Evolutionary conservation across 1,139 yeast species (phyloP).

Genomic region (Debaryomycetaceae sp.): DNA sequence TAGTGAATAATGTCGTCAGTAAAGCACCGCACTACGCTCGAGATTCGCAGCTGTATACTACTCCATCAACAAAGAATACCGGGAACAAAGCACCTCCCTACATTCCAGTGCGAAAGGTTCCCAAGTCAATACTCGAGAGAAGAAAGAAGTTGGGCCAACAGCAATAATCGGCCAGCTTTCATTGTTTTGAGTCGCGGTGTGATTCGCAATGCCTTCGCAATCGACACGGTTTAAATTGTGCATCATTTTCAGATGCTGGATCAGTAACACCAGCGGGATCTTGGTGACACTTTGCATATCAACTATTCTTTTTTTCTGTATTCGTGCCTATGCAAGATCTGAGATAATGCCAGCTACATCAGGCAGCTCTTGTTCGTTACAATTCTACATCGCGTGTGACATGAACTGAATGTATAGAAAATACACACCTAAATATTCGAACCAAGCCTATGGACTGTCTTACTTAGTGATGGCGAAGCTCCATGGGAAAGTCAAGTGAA

Average conservation of each 20-base stretch:
- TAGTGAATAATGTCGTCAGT: neutral
- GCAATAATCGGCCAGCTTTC: neutral
- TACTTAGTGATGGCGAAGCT: slow-evolving; percentile 71
- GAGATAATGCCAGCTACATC: too few relatives aligned
- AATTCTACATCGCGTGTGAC: neutral
- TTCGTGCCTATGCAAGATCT: too few relatives aligned
- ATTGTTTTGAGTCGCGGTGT: too few relatives aligned
- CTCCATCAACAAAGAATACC: neutral
- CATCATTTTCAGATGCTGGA: too few relatives aligned
- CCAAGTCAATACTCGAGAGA: slow-evolving; percentile 5
- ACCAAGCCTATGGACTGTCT: neutral
- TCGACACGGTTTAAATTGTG: too few relatives aligned
- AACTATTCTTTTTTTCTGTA: too few relatives aligned
- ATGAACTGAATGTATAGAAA: neutral
- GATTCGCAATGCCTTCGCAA: too few relatives aligned
- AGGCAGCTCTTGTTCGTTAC: neutral
- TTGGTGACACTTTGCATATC: too few relatives aligned
- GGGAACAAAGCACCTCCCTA: slow-evolving; percentile 25
- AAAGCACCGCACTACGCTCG: neutral
- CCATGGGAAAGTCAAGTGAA: slow-evolving; percentile 81
- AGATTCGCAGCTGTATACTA: neutral
- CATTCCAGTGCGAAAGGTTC: slow-evolving; percentile 18
- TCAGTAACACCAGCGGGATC: too few relatives aligned
- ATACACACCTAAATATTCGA: neutral
- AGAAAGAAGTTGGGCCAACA: slow-evolving; percentile 1